Conservation (phyloP, 345 rosid species). For the Cardamine occulta region DNA sequence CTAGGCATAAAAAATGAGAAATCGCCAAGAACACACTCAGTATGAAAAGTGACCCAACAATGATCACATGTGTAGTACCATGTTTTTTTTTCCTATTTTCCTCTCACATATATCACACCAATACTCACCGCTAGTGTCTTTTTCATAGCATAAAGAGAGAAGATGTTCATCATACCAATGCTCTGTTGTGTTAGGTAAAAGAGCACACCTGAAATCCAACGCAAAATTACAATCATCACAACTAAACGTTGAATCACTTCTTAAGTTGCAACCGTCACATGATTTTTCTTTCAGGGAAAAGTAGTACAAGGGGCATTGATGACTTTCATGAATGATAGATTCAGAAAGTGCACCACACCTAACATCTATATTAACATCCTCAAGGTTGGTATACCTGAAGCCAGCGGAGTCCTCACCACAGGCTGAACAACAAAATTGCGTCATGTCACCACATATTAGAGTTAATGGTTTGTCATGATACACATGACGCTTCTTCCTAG, state of each 20-base stretch:
- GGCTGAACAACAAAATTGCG: neutral
- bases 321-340: neutral
- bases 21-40: too few relatives aligned
- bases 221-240: neutral
- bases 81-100: neutral
- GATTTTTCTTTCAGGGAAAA: accelerated
- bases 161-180: neutral
- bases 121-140: neutral
- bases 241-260: neutral
- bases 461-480: neutral
- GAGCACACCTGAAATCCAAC: neutral
- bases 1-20: too few relatives aligned
- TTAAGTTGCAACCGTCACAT: neutral
- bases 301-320: neutral
- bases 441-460: neutral
- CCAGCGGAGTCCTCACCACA: neutral
- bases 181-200: neutral
- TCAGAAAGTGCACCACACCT: neutral
- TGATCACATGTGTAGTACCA: neutral
- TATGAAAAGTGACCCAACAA: neutral
- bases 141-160: neutral
- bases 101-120: constrained; percentile 18
- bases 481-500: neutral
- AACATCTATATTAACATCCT: neutral
- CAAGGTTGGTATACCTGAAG: neutral